Base-by-base conservation (phyloP, 352 stramenopile species). In the Globisporangium yorkense region DNA sequence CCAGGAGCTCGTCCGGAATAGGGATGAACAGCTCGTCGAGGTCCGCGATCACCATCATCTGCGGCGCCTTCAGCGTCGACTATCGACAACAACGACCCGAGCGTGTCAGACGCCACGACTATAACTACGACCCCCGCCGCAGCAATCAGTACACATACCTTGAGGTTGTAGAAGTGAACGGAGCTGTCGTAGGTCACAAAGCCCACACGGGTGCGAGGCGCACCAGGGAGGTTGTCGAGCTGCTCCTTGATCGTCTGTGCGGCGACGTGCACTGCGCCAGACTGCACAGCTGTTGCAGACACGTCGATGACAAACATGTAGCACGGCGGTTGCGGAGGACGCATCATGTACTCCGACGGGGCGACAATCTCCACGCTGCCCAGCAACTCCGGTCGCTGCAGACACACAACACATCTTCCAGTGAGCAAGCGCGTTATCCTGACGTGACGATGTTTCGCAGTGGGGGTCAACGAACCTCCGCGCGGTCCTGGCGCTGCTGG, bases 1-100 rank as follows among this genome's bases (percentile, higher is more conserved):
- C 97, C 45, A 99, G 80, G 48, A 99, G 74, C 72, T 99, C 95
- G 64, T 99, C 97, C 13, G 86, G 86, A 47, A 96, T 93, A n/a
- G 86, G 86, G 54, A 93, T 94, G 70, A 96, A 96, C 1, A 94
- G 75, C 46, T 96, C 86, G 39, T 96, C 85, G 24, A 96, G 65
- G 59, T 96, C 86, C 31, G 86, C 77, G 49, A 96, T 75, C 31
- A 96, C 80, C 84, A 96, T 95, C 85, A 95, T 95, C 65, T 95
- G 85, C 21, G 85, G 85, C 2, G 83, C 73, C 60, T 92, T 95
- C 39, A 95, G 46, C 29, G 79, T 87, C 7, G 84, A 85, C 74
- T 84, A 16, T 16, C 3, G 16, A 20, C 39, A 57, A 44, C 13
- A 24, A 57, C 16, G 54, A 77, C 5, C 29, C 12, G 20, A n/a